Percentiles rank a stretch among this genome's conserved stretches.
phyloP scores from a whole-genome alignment of 768 basidiomycete genomes.

The Podaxis sp. region DNA sequence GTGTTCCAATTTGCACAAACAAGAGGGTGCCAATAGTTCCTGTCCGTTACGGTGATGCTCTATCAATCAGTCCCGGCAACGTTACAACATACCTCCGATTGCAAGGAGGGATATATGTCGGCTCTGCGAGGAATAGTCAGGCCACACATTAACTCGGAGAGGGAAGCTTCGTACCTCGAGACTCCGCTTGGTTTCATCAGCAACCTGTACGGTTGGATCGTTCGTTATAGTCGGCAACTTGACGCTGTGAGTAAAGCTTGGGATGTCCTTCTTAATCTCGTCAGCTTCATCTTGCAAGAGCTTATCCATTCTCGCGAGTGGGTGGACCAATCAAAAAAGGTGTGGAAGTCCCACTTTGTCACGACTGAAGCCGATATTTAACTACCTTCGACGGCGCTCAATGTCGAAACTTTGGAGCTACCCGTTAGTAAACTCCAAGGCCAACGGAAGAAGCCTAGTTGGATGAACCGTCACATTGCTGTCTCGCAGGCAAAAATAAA shows the following conservation, averaged over 20 bases:
- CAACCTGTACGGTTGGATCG: background rate
- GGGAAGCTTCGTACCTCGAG: background rate
- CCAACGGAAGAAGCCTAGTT: background rate
- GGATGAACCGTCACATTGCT: background rate
- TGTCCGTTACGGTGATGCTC: constrained; percentile 12
- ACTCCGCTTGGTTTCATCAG: background rate
- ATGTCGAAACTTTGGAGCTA: background rate
- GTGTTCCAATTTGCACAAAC: constrained; percentile 65
- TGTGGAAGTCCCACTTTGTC: background rate
- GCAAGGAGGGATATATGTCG: constrained; percentile 50
- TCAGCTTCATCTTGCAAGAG: background rate
- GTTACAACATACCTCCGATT: constrained; percentile 34
- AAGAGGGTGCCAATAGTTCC: constrained; percentile 74
- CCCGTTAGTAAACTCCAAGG: background rate
- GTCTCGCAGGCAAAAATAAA: background rate
- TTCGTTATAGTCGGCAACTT: background rate
- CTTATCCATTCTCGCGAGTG: background rate
- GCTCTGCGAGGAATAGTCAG: constrained; percentile 22
- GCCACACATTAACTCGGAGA: too few species aligned
- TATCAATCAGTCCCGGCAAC: background rate
- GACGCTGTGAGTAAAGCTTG: background rate
- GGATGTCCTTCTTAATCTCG: background rate
- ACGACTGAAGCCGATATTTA: background rate
- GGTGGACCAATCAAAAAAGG: background rate
- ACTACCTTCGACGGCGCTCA: background rate